Base-by-base conservation (phyloP, 2,329 filamentous ascomycete species). In the Didymella segeticola region DNA sequence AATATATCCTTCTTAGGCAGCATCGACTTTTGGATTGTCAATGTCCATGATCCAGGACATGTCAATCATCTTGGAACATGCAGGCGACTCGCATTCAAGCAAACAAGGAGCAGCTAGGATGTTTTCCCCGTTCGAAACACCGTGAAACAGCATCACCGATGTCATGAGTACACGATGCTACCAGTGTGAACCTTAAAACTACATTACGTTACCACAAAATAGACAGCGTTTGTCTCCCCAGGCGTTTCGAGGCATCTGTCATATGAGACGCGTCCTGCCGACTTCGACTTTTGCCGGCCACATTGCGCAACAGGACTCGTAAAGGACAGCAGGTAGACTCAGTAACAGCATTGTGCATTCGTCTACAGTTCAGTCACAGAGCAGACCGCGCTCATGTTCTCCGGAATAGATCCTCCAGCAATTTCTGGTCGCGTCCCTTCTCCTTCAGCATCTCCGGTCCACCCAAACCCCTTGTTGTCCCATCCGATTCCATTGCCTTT, bases 131-230 rank as follows among this genome's bases (percentile, higher is more conserved):
- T 31, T 54, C 39, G 45, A 54, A 54, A 54, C 51, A 29, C 11
- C 26, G 12, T 46, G 51, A 54, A 54, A 54, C 51, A 27, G 31
- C 34, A 6, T 36, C 6, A n/a, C 19, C 31, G 17, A 42, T 29
- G 29, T 45, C 45, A 26, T 41, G 9, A 29, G 11, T 20, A 26
- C 19, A 22, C 5, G n/a, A 27, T 23, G 30, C 12, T 9, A n/a
- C 22, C n/a, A 15, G 7, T 11, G 11, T 17, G 20, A 43, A 27
- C 37, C 20, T 15, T 8, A 36, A 3, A 17, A n/a, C 14, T 12
- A 22, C n/a, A 34, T 5, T 19, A n/a, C n/a, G n/a, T n/a, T n/a
- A n/a, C n/a, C n/a, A n/a, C n/a, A n/a, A n/a, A n/a, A n/a, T n/a
- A n/a, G n/a, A n/a, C n/a, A n/a, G n/a, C n/a, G n/a, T n/a, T n/a